Evolutionary conservation across 1,139 yeast genomes (phyloP), one percentile per base, ranked within the genome.

Genomic region (Meyerozyma elateridarum): DNA sequence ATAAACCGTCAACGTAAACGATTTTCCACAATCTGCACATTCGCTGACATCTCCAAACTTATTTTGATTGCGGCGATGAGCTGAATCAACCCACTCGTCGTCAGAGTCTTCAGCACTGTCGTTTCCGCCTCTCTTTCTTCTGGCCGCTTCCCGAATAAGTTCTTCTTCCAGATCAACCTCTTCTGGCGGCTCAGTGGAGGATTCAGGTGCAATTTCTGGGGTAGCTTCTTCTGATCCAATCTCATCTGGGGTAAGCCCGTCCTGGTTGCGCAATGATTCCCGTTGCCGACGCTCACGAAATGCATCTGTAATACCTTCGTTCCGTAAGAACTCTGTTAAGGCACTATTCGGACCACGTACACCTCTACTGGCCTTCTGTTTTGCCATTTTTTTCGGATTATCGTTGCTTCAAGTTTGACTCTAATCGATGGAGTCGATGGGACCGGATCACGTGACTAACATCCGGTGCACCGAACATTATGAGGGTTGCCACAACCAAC

Each of bases 221-320:
- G 34, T 30, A 11, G 30, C 22, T 17, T 30, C 43, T 26, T 42
- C 36, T 26, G 43, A 53, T 28, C 44, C 53, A 20, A 45, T 38
- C 11, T 18, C 18, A 14, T 27, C 29, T n/a, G n/a, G n/a, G n/a
- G n/a, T n/a, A n/a, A n/a, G n/a, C n/a, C n/a, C n/a, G n/a, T n/a
- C n/a, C n/a, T n/a, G n/a, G n/a, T n/a, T n/a, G n/a, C n/a, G n/a
- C n/a, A n/a, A n/a, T n/a, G n/a, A n/a, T 15, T 28, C 38, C 15
- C 41, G 37, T 24, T 45, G 51, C 51, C 82, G 75, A 44, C 94
- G 64, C 33, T 71, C 60, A 44, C 89, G 69, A 50, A 89, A 87
- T 29, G 79, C 79, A 40, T 77, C 87, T 0, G 96, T 84, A 56
- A 89, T 89, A 25, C 96, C 96, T 54, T 88, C 96, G 36, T 83